Conservation (phyloP, 805 yeast species). For the Yarrowia bubula region DNA sequence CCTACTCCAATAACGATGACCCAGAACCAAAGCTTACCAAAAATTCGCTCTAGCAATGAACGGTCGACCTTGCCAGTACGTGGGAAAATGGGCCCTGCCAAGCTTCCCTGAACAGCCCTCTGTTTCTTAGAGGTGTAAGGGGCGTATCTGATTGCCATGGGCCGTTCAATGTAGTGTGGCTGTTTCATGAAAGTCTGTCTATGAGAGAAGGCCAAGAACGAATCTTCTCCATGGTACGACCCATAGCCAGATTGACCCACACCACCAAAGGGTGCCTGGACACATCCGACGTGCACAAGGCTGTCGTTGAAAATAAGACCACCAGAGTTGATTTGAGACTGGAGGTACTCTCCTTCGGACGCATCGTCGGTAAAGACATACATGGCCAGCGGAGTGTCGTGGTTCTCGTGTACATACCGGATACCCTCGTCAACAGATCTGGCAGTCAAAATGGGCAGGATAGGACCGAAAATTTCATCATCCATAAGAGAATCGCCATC, state of each 20-base stretch:
- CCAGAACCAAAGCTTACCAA: slow-evolving; percentile 22
- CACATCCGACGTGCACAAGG: slow-evolving; percentile 63
- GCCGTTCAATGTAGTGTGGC: slow-evolving; percentile 59
- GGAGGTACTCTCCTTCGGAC: slow-evolving; percentile 51
- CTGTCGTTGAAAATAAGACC: slow-evolving; percentile 67
- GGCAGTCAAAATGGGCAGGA: slow-evolving; percentile 68
- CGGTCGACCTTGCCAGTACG: slow-evolving; percentile 2
- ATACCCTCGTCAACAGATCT: slow-evolving; percentile 34
- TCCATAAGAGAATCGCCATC: slow-evolving; percentile 71
- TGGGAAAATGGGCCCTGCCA: not conserved
- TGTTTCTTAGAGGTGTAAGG: slow-evolving; percentile 44
- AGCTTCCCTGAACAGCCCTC: not conserved
- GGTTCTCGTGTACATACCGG: slow-evolving; percentile 43
- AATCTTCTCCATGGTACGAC: slow-evolving; percentile 69
- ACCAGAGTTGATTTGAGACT: slow-evolving; percentile 64
- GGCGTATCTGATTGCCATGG: slow-evolving; percentile 61
- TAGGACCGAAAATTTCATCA: slow-evolving; percentile 78
- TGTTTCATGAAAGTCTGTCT: slow-evolving; percentile 64
- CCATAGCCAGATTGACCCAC: slow-evolving; percentile 81
- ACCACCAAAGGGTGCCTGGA: slow-evolving; percentile 84
- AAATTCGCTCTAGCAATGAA: slow-evolving; percentile 2
- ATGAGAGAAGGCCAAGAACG: slow-evolving; percentile 69
- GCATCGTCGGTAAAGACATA: slow-evolving; percentile 57
- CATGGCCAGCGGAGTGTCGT: slow-evolving; percentile 76
- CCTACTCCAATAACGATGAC: not conserved